phyloP scores from a whole-genome alignment of 306 rosid genomes.

The Cucurbita ficifolia region DNA sequence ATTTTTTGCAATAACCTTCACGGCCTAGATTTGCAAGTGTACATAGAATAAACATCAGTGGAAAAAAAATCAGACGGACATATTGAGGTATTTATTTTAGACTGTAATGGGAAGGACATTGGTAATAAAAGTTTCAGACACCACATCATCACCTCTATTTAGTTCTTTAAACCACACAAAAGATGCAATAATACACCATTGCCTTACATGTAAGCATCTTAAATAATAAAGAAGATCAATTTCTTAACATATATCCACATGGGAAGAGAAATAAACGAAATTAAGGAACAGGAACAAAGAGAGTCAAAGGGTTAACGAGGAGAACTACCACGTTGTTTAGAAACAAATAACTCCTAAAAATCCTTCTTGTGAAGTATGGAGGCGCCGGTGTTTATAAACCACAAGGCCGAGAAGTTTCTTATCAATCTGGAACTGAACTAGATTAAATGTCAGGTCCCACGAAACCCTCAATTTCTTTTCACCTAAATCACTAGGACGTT shows the following conservation, averaged over 20 bases:
- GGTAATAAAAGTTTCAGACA: too few species aligned
- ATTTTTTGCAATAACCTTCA: slow-evolving; percentile 44
- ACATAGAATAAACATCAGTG: background rate
- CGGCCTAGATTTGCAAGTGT: slow-evolving; percentile 32
- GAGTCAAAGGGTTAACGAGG: background rate
- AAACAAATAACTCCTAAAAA: background rate
- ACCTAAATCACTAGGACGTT: background rate
- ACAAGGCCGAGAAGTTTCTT: background rate
- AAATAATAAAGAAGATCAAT: too few species aligned
- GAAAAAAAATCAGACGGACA: background rate
- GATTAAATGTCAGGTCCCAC: background rate
- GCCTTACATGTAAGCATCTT: too few species aligned
- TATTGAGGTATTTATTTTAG: background rate
- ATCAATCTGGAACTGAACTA: background rate
- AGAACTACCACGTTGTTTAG: background rate
- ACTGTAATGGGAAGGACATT: too few species aligned
- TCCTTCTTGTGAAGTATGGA: background rate
- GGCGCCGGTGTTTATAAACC: background rate
- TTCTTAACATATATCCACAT: background rate
- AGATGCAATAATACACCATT: too few species aligned
- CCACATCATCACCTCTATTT: too few species aligned
- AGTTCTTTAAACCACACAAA: too few species aligned
- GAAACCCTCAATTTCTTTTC: background rate
- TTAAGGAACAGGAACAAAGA: background rate
- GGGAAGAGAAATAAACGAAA: background rate